Evolutionary conservation across 2,329 filamentous ascomycete species (phyloP).

Genomic region (Calonectria honghensis): DNA sequence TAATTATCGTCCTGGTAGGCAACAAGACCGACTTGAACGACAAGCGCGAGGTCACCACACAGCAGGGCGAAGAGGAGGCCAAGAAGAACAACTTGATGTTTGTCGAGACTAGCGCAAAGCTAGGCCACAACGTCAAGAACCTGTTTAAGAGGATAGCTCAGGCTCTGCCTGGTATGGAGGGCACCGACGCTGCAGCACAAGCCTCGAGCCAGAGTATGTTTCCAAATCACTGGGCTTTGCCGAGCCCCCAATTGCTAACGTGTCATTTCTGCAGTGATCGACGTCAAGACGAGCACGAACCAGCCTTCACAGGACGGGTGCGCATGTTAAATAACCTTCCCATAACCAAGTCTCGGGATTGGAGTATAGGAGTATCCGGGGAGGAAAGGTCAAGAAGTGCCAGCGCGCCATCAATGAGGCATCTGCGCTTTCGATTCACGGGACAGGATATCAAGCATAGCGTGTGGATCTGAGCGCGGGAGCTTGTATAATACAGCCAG

Average conservation of each 20-base stretch:
- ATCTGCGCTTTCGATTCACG: slow-evolving; percentile 45
- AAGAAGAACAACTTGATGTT: slow-evolving; percentile 99
- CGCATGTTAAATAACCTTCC: slow-evolving; percentile 59
- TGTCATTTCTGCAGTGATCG: slow-evolving; percentile 80
- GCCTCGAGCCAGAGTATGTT: slow-evolving; percentile 84
- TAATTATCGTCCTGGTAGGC: slow-evolving; percentile 98
- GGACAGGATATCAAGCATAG: slow-evolving; percentile 59
- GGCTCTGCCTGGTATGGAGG: slow-evolving; percentile 97
- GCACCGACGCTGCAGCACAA: slow-evolving; percentile 85
- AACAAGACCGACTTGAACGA: slow-evolving; percentile 99
- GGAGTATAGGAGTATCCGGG: slow-evolving; percentile 54
- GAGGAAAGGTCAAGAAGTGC: slow-evolving; percentile 48
- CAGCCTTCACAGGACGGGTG: slow-evolving; percentile 84
- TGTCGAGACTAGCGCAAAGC: slow-evolving; percentile 98
- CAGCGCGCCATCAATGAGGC: slow-evolving; percentile 44
- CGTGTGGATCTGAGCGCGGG: slow-evolving; percentile 56
- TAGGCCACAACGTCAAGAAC: slow-evolving; percentile 98
- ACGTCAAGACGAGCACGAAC: slow-evolving; percentile 88
- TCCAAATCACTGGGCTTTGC: background rate
- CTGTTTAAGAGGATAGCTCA: slow-evolving; percentile 99
- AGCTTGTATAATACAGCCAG: slow-evolving; percentile 61
- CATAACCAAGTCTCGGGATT: slow-evolving; percentile 43
- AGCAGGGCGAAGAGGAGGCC: slow-evolving; percentile 97
- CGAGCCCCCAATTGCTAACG: slow-evolving; percentile 23
- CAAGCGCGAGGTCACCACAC: slow-evolving; percentile 96